These are phyloP conservation scores for Aspergillus ochraceus DNA, from an alignment of 2,329 filamentous ascomycete genomes.

Conservation along the genomic window DNA sequence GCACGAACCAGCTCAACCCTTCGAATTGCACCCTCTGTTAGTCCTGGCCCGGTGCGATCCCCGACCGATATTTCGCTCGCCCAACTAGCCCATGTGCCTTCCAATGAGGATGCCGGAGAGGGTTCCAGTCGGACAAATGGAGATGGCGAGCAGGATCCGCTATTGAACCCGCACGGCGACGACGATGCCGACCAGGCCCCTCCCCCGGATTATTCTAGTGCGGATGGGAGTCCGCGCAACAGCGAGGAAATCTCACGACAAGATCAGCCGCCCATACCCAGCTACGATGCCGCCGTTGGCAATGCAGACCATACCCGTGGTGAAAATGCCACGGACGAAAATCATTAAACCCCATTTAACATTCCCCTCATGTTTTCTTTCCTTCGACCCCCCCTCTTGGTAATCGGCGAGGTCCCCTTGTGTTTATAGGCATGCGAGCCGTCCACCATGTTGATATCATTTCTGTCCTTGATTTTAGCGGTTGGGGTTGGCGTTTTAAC, in stretches of 20 bases:
- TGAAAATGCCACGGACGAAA: slow-evolving; percentile 1
- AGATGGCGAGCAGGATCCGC: slow-evolving; percentile 22
- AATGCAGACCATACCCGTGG: slow-evolving; percentile 22
- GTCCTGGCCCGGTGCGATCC: slow-evolving; percentile 83
- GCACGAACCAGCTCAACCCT: slow-evolving; percentile 77
- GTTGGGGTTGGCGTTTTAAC: slow-evolving; percentile 28
- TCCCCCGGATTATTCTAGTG: slow-evolving; percentile 56
- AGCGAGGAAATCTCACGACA: slow-evolving; percentile 54
- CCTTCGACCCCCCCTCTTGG: background rate
- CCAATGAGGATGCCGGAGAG: slow-evolving; percentile 68
- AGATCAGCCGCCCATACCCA: slow-evolving; percentile 72
- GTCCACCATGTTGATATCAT: slow-evolving; percentile 8
- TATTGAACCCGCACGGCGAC: slow-evolving; percentile 30
- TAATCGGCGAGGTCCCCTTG: slow-evolving; percentile 6
- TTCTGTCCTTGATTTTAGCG: slow-evolving; percentile 27
- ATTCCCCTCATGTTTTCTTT: background rate
- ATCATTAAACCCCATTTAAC: slow-evolving; percentile 2
- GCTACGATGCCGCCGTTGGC: slow-evolving; percentile 72
- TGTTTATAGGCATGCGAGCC: slow-evolving; percentile 11
- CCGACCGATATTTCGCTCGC: slow-evolving; percentile 95
- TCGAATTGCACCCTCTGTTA: slow-evolving; percentile 70
- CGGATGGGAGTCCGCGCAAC: slow-evolving; percentile 55
- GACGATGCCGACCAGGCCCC: slow-evolving; percentile 31
- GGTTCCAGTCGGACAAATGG: slow-evolving; percentile 59
- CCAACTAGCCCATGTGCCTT: slow-evolving; percentile 72